Evolutionary conservation across 2,329 filamentous ascomycete species (phyloP).

Genomic region (Colletotrichum acutatum): DNA sequence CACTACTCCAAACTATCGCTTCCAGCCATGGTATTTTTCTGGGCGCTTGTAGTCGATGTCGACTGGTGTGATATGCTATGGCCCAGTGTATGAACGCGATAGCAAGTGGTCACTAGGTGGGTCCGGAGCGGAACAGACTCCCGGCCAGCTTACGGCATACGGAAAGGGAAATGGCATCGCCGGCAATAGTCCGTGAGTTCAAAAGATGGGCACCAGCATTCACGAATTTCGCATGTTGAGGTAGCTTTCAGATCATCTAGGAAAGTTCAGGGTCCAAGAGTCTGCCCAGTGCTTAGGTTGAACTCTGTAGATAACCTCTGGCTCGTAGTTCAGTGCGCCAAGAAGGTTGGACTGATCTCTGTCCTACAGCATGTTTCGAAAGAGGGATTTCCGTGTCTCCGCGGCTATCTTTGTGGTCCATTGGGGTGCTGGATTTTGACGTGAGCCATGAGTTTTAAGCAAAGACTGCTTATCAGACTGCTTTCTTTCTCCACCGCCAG

Average conservation of each 20-base stretch:
- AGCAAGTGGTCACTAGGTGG: slow-evolving; percentile 4
- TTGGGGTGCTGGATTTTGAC: background rate
- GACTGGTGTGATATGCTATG: slow-evolving; percentile 3
- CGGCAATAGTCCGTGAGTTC: background rate
- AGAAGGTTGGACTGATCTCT: slow-evolving; percentile 18
- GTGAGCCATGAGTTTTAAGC: background rate
- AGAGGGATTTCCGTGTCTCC: background rate
- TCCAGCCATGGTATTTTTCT: background rate
- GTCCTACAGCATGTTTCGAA: background rate
- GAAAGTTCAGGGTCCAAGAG: slow-evolving; percentile 16
- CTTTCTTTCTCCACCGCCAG: too few relatives aligned
- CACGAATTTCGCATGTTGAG: background rate
- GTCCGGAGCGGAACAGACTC: slow-evolving; percentile 23
- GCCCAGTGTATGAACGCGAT: slow-evolving; percentile 13
- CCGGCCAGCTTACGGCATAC: background rate
- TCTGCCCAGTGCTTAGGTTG: background rate
- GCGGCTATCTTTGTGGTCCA: background rate
- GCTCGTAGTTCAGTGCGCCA: background rate
- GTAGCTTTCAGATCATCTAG: background rate
- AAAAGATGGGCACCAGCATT: background rate
- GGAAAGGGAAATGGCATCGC: background rate
- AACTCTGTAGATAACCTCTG: background rate
- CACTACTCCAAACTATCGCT: too few relatives aligned
- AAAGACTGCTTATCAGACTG: background rate
- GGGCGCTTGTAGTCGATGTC: background rate